A percentile compares a stretch with the other conserved stretches of the same genome.
These are phyloP conservation scores for Biscogniauxia marginata DNA, from an alignment of 2,329 filamentous ascomycete species.

Conservation along the genomic window DNA sequence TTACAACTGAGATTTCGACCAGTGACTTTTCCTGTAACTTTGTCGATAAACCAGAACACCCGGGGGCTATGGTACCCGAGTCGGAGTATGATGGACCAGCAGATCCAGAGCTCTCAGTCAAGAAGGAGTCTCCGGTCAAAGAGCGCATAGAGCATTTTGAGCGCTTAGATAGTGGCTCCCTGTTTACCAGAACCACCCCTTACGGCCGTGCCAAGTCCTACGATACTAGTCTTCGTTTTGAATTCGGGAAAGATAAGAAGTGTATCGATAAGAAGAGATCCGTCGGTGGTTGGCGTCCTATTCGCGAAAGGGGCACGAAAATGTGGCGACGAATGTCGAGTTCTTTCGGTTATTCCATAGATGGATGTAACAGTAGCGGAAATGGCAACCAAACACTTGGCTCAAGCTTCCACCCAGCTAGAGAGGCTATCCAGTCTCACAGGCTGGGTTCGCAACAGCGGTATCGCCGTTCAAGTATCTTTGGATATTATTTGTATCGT, in stretches of 20 bases:
- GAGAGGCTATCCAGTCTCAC: too few species aligned
- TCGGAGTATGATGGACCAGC: slow-evolving; percentile 1
- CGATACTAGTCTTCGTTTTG: slow-evolving; percentile 2
- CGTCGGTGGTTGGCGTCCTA: slow-evolving; percentile 18
- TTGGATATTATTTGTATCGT: slow-evolving; percentile 22
- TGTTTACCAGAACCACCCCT: not conserved
- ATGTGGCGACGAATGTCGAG: slow-evolving; percentile 33
- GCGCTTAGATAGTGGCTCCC: slow-evolving; percentile 18
- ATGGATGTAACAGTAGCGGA: slow-evolving; percentile 7
- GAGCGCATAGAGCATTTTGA: slow-evolving; percentile 31
- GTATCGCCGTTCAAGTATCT: slow-evolving; percentile 17
- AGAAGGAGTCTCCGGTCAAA: slow-evolving; percentile 30
- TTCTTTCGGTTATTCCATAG: slow-evolving; percentile 23
- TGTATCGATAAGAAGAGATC: slow-evolving; percentile 6
- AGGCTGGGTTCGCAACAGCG: too few species aligned
- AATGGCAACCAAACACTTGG: not conserved
- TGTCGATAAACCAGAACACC: slow-evolving; percentile 2
- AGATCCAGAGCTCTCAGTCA: not conserved
- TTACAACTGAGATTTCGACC: slow-evolving; percentile 29
- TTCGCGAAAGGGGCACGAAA: slow-evolving; percentile 24
- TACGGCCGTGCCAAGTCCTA: slow-evolving; percentile 8
- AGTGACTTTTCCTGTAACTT: slow-evolving; percentile 32
- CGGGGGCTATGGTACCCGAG: not conserved
- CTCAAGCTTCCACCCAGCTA: not conserved
- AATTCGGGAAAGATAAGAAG: slow-evolving; percentile 1